Base-by-base conservation (phyloP, 768 basidiomycete species). In the Tylopilus sp. region DNA sequence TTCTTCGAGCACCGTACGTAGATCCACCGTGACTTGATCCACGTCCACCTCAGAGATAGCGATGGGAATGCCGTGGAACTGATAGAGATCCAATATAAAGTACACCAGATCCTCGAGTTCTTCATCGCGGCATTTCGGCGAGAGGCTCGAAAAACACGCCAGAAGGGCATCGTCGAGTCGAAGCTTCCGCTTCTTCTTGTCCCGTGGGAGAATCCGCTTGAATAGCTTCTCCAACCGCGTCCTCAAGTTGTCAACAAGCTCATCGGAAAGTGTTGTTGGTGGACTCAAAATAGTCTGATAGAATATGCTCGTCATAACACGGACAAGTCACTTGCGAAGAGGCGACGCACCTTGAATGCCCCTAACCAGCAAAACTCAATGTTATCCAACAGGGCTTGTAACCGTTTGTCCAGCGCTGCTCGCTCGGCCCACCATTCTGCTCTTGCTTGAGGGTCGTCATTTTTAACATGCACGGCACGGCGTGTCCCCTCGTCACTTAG, bases 301-400 rank as follows among this genome's bases (percentile, higher is more conserved):
- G 25, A 38, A 15, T 20, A 28, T 9, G 52, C 23, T 1, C 45
- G 33, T 47, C 47, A 41, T 17, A 2, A 40, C 38, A 5, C 18
- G 35, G 17, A 26, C 15, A 3, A 51, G 23, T 23, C 12, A 35
- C n/a, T n/a, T 15, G 15, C 4, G 42, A 33, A 4, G 18, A 30
- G 15, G 51, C 9, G 3, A 60, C 75, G 30, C 44, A 94, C 95
- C 83, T 98, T 98, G 80, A 97, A 98, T 20, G 88, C 93, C 1
- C 97, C 95, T 3, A 99, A 76, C 97, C 97, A 98, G 63, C 89
- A 93, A 59, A 90, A 94, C 66, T 98, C 97, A 40, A 99, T 85
- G 56, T 86, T 91, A 56, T 82, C 81, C 30, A 97, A 66, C 6
- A 99, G 69, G 26, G 82, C 81, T 50, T 80, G 75, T 61, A 99